Base-by-base conservation (phyloP, 257 asterid species). In the Jacaranda mimosifolia region DNA sequence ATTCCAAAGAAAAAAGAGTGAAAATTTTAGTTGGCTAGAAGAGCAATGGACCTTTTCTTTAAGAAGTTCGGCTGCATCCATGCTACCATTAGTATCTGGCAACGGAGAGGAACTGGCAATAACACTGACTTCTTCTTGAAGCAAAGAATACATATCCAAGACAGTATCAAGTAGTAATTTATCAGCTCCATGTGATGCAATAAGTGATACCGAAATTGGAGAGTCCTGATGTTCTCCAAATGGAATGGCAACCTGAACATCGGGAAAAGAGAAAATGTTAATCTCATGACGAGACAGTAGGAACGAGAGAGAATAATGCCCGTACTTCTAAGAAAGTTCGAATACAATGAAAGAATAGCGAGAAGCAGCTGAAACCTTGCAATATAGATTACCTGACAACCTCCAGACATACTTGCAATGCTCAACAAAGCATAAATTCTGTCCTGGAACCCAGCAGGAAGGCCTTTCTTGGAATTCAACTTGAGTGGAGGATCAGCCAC, bases 121-220 rank as follows among this genome's bases (percentile, higher is more conserved):
- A 73, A 60, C 51, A 19, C n/a, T 72, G 73, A 74, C 79, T 83
- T 86, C 97, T 67, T 94, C 91, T 93, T 91, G 97, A 81, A 95
- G 92, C 81, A 91, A 81, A 21, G 91, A 76, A 87, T 89, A 85
- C 87, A 87, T 74, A 82, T 96, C 99, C 91, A 91, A 83, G 40
- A 96, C 73, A 69, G 96, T 87, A 75, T 93, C 99, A 69, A 96
- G 98, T 83, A 96, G 82, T 86, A 91, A 91, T 77, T 96, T 96
- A 87, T 96, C 99, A 78, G 77, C 63, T 71, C 97, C 97, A 58
- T 90, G 96, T 70, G 93, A 88, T 42, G 97, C 97, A 79, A 96
- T 76, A 68, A 91, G 86, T 43, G 99, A 96, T 40, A 91, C 76
- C 53, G 99, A 90, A 79, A 85, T 70, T 49, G 95, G 97, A 82